Evolutionary conservation across 768 basidiomycete genomes (phyloP), one percentile per base, ranked within the genome.

Genomic region (Boletus reticuloceps): DNA sequence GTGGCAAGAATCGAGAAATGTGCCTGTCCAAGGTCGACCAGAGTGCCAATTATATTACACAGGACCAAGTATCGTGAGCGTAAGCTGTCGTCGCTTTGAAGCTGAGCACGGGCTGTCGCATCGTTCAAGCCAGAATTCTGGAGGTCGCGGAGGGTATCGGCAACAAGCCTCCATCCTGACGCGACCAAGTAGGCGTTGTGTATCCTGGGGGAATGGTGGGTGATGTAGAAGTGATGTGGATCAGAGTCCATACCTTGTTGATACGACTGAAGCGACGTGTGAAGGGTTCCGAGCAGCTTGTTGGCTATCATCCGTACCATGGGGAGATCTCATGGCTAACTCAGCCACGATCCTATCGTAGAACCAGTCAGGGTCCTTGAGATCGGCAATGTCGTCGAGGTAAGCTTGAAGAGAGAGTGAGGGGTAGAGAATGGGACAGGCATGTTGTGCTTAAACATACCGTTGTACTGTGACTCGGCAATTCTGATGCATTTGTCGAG

Each of bases 131-230:
- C 86, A 13, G 75, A 72, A 17, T 78, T 71, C n/a, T 77, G 73
- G 44, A 92, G 72, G 27, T 80, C 75, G 49, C 76, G 76, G 51
- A 93, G 72, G 32, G 75, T 75, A 54, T 85, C 77, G 5, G 77
- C 69, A n/a, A 89, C 83, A 46, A 92, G 73, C 59, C 80, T 88
- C 91, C 91, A 94, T 2, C 83, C 86, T 16, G 89, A 83, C n/a
- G 90, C 87, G 34, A 92, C 76, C 80, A 88, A 82, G 69, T 90
- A 91, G 9, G 82, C 70, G 66, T 93, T 94, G 69, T 94, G 91
- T 51, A 93, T 78, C 69, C 91, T 93, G 61, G 40, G 49, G 34
- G 25, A 12, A 58, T 38, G 51, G 51, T 61, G 27, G 29, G 57
- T 53, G 3, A 38, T 19, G 51, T 25, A 17, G 47, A 34, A 22